Conservation (phyloP, 306 rosid species). For the Oemleria cerasiformis region DNA sequence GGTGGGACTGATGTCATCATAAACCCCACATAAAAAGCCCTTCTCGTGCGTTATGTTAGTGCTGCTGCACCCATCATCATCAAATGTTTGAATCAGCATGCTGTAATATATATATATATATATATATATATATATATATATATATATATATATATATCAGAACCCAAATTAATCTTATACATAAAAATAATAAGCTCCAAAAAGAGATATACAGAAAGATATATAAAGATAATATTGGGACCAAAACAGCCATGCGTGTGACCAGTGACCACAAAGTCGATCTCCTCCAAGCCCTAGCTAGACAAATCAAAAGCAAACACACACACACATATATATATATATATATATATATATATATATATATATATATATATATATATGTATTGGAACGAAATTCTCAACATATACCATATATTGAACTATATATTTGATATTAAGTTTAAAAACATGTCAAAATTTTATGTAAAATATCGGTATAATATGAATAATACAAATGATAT, state of each 20-base stretch:
- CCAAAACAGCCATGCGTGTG: conserved; percentile 73
- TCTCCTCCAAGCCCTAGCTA: conserved; percentile 23
- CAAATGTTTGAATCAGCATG: conserved; percentile 68
- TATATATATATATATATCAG: no score
- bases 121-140: background rate
- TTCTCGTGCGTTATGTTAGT: conserved; percentile 43
- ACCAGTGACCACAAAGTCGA: conserved; percentile 74
- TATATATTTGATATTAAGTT: no score
- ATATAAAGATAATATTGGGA: conserved; percentile 41
- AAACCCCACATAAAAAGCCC: conserved; percentile 38
- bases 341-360: no score
- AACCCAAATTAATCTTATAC: conserved; percentile 5
- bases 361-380: no score
- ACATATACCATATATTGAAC: no score
- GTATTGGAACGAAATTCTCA: no score
- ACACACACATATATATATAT: no score
- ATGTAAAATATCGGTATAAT: no score
- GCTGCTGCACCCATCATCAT: conserved; percentile 84
- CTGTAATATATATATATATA: conserved; percentile 15
- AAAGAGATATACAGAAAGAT: conserved; percentile 11
- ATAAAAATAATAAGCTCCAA: background rate
- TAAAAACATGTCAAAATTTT: no score
- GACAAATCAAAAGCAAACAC: background rate
- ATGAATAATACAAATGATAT: no score
- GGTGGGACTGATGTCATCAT: conserved; percentile 83